These are phyloP conservation scores for Neobulgaria alba DNA, from an alignment of 2,329 filamentous ascomycete species.

Conservation along the genomic window DNA sequence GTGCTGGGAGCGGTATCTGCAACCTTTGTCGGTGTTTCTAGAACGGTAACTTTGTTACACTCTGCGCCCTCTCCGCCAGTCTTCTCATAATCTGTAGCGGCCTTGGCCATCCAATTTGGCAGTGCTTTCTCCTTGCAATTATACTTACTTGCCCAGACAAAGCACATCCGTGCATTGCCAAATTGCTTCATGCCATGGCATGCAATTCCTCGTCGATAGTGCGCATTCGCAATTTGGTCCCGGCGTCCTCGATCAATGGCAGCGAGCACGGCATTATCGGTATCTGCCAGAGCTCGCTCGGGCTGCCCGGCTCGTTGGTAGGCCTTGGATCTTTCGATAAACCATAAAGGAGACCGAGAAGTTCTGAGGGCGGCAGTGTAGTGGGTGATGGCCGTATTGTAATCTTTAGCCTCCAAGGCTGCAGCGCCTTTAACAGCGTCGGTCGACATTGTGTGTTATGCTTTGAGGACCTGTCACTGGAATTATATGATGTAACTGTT, in stretches of 20 bases:
- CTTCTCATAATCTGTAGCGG: conserved; percentile 40
- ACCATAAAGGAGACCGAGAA: conserved; percentile 68
- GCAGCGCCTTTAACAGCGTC: conserved; percentile 41
- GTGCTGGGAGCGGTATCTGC: neutral
- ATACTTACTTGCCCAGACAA: conserved; percentile 47
- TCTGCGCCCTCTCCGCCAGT: conserved; percentile 40
- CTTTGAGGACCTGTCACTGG: conserved; percentile 1
- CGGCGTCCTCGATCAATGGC: conserved; percentile 54
- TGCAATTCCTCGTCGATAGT: conserved; percentile 70
- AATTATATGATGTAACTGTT: neutral
- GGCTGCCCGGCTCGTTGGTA: conserved; percentile 57
- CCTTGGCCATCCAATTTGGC: conserved; percentile 50
- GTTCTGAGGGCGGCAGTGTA: conserved; percentile 61
- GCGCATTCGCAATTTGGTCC: conserved; percentile 69
- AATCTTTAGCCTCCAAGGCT: conserved; percentile 58
- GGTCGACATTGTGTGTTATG: conserved; percentile 33
- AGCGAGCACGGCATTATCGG: conserved; percentile 49
- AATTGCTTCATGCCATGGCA: conserved; percentile 62
- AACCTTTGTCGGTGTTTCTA: conserved; percentile 39
- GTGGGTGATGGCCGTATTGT: conserved; percentile 56
- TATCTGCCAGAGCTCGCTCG: conserved; percentile 59
- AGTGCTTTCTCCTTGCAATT: conserved; percentile 43
- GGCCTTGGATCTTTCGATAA: conserved; percentile 73
- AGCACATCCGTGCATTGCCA: conserved; percentile 66
- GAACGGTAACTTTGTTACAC: conserved; percentile 35